phyloP scores from a whole-genome alignment of 2,329 filamentous ascomycete genomes.

The Cordyceps javanica region DNA sequence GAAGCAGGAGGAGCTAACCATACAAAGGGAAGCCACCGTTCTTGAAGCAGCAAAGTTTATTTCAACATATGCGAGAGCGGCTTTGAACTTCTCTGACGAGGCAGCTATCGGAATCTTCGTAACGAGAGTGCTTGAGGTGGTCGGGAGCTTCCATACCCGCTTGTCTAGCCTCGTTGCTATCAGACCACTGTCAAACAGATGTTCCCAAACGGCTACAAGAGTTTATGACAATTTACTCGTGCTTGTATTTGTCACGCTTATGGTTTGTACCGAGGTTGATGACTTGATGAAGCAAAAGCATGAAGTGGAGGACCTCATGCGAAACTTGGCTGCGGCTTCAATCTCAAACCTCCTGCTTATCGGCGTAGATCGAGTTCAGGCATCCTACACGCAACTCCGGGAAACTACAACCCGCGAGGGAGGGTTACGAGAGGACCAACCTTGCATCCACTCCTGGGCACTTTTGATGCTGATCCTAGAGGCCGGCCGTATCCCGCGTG shows the following conservation, averaged over 20 bases:
- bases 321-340: slow-evolving; percentile 31
- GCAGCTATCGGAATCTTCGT: slow-evolving; percentile 35
- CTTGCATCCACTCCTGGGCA: slow-evolving; percentile 50
- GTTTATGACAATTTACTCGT: slow-evolving; percentile 27
- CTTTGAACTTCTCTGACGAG: slow-evolving; percentile 33
- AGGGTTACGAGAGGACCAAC: slow-evolving; percentile 44
- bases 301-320: slow-evolving; percentile 44
- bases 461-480: slow-evolving; percentile 49
- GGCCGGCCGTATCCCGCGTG: slow-evolving; percentile 41
- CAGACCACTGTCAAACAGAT: slow-evolving; percentile 9
- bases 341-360: slow-evolving; percentile 34
- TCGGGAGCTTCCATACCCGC: slow-evolving; percentile 34
- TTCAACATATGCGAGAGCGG: slow-evolving; percentile 40
- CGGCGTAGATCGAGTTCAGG: slow-evolving; percentile 38
- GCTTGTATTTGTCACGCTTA: slow-evolving; percentile 31
- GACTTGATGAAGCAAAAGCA: slow-evolving; percentile 30
- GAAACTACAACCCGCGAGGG: slow-evolving; percentile 38
- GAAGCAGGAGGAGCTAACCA: not conserved
- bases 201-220: slow-evolving; percentile 14
- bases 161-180: slow-evolving; percentile 12
- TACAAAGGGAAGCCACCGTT: slow-evolving; percentile 16
- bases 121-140: slow-evolving; percentile 36
- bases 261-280: slow-evolving; percentile 34
- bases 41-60: slow-evolving; percentile 38
- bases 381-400: slow-evolving; percentile 43